These are phyloP conservation scores for Novymonas esmeraldas DNA, from an alignment of 208 protist species.

Conservation along the genomic window DNA sequence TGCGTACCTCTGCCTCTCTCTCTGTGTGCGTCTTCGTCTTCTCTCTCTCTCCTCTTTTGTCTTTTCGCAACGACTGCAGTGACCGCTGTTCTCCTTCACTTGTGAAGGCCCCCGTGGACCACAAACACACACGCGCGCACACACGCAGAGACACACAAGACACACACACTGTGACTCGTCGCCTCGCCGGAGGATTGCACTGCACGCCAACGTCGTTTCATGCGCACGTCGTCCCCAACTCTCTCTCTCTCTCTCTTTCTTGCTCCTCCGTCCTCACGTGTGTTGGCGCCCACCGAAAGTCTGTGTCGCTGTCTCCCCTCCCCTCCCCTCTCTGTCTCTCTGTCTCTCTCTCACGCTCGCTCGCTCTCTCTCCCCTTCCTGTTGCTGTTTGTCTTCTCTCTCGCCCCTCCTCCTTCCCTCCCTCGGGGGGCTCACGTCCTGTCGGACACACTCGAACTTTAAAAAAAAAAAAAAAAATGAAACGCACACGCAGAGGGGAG, in stretches of 20 bases:
- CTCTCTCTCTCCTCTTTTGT: background rate
- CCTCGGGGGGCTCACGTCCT: too few relatives aligned
- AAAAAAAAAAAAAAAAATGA: too few relatives aligned
- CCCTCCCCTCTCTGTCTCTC: background rate
- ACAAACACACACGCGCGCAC: conserved; percentile 8
- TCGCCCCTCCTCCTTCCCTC: too few relatives aligned
- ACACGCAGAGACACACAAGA: background rate
- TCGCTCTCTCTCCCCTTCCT: too few relatives aligned
- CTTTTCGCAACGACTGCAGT: background rate
- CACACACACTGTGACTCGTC: background rate
- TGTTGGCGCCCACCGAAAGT: background rate
- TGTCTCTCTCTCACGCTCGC: conserved; percentile 6
- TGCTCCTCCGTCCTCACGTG: background rate
- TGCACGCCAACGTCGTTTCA: too few relatives aligned
- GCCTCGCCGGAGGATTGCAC: too few relatives aligned
- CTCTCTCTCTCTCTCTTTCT: conserved; percentile 5
- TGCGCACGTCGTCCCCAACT: too few relatives aligned
- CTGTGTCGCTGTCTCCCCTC: conserved; percentile 1
- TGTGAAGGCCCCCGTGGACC: conserved; percentile 1
- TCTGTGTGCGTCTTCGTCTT: background rate
- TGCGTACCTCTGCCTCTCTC: background rate
- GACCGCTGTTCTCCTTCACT: conserved; percentile 15
- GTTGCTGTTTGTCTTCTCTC: too few relatives aligned
- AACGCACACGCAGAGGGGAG: too few relatives aligned
- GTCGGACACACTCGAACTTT: too few relatives aligned